Base-by-base conservation (phyloP, 2,329 filamentous ascomycete species). In the Talaromyces sp. region DNA sequence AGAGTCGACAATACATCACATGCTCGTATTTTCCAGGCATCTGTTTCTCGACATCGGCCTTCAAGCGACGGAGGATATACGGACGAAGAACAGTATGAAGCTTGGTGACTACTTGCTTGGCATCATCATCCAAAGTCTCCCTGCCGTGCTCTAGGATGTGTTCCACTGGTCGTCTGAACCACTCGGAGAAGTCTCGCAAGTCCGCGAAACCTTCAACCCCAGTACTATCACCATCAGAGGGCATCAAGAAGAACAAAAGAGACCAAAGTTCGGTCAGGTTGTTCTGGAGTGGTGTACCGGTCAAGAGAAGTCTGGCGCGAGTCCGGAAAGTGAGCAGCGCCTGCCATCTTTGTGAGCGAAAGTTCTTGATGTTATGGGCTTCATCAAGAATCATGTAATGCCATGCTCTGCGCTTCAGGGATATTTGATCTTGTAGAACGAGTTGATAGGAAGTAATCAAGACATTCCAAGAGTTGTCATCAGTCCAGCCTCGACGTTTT, bases 361-460 rank as follows among this genome's bases (percentile, higher is more conserved):
- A 99, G 73, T 99, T 99, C 69, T 99, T 97, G 81, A 99, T 99
- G 75, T 99, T 97, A 77, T 99, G 94, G 0, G 95, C 94, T 76
- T 99, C 94, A 64, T 99, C 94, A 1, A 99, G 83, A 58, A 99
- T 92, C 84, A 99, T 91, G 73, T 97, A 99, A 69, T 97, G 92
- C 95, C 95, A 99, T 48, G 86, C 84, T 30, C 93, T 86, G 57
- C 92, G 86, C 70, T 96, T 94, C 76, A 99, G 95, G 1, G 96
- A 91, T 63, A 93, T 88, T 59, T 94, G 88, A 68, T 99, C 95
- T 68, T 96, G 91, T 14, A 97, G 81, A 6, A 97, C 92, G 43
- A 99, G 86, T 65, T 99, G 93, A 70, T 99, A 99, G 0, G 93
- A 97, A 0, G 95, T 99, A 67, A 99, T 96, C 73, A 93, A 90